Base-by-base conservation (phyloP, 2,329 filamentous ascomycete species). In the Raffaelea arxii region DNA sequence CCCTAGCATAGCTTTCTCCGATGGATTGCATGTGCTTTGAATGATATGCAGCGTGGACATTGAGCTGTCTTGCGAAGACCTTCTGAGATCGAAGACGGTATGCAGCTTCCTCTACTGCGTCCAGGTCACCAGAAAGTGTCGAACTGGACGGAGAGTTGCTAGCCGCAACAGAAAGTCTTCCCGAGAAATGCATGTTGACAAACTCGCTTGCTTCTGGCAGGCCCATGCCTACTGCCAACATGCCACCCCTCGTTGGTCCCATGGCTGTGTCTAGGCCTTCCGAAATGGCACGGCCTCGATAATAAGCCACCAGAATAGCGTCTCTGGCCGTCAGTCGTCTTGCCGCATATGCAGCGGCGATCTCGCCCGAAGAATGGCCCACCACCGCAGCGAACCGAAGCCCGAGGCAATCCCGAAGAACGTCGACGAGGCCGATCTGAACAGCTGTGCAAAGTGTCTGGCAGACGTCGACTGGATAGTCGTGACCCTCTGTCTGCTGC, bases 401-500 rank as follows among this genome's bases (percentile, higher is more conserved):
- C 1, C 56, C 59, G 7, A 62, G 41, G n/a, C n/a, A n/a, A 16
- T 51, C 51, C 11, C 43, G 43, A 3, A 64, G 51, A 4, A 63
- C 49, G 25, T 63, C 55, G 0, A 62, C 54, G 1, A 63, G 52
- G 0, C 60, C 74, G 2, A 79, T 61, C 51, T 79, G 76, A 1
- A 80, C 37, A 0, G 74, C 73, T 0, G 74, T 77, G 44, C 69
- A 77, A 1, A 75, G 54, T 0, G 75, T 70, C 50, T 78, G 75
- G 0, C 69, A 65, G 22, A 75, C n/a, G 62, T 53, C 9, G 63
- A 36, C 32, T 16, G 16, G 32, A 36, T 40, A 23, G 1, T 49
- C 46, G 2, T 46, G 21, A 0, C 57, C 55, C 2, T 57, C 61
- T 47, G 59, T 38, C 19, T 70, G 61, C 46, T 66, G n/a, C 58